Base-by-base conservation (phyloP, 345 rosid species). In the Raphanus sativus region DNA sequence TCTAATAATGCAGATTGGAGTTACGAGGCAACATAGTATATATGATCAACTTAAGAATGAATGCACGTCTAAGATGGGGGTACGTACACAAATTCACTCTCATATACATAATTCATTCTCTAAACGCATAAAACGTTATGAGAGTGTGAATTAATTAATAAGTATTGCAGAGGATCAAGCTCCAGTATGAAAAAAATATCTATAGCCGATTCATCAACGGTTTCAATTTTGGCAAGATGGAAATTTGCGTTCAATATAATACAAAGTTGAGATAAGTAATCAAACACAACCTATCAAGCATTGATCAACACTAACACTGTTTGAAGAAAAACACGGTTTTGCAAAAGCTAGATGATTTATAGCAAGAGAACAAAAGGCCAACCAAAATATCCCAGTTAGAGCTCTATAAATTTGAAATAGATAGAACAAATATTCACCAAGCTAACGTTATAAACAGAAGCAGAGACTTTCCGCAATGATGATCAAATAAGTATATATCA, bases 1-100 rank as follows among this genome's bases (percentile, higher is more conserved):
- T 58, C 25, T 59, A 32, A 26, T 67, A 30, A 30, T 75, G 60
- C 26, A 75, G 78, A 45, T 50, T 75, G 73, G 67, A 59, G 60
- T 5, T 42, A 0, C 45, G 48, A 67, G 73, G 2, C 67, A 40
- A 13, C 60, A 5, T 10, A 30, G 4, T 30, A 8, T 21, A 6
- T 67, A 58, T 67, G 68, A 29, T 3, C 67, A 67, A 28, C 28
- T 45, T 60, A 62, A 45, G 33, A 68, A 75, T 45, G 79, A 60
- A 45, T 2, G 3, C 16, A 2, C 65, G 6, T 67, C 73, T 21
- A 60, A 45, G 61, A 42, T 0, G 21, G 21, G 26, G 67, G 73
- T 75, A 58, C 16, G 62, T 67, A 75, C n/a, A 36, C 2, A 67
- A 8, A 67, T 11, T n/a, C 4, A 56, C 59, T 56, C 30, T 36